Base-by-base conservation (phyloP, 2,329 filamentous ascomycete species). In the Cryoendolithus antarcticus region DNA sequence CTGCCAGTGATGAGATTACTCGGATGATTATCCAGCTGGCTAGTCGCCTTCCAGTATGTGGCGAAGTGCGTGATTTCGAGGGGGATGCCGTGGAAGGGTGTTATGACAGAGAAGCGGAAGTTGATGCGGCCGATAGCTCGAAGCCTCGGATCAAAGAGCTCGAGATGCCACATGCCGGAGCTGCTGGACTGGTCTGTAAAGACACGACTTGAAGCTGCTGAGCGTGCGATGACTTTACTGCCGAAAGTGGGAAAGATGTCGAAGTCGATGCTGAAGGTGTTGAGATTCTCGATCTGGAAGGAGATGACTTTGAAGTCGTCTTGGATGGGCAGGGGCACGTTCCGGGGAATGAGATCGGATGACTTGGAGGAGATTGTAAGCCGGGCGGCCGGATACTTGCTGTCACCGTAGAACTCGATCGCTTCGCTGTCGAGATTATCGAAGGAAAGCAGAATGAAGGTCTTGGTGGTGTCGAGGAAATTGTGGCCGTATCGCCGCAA, bases 41-140 rank as follows among this genome's bases (percentile, higher is more conserved):
- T 94, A 1, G 91, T 98, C 0, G 89, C 89, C 62, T 96, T 98
- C 91, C 91, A 98, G 62, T 98, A 98, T 0, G 91, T 96, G 47
- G 93, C 91, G 52, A 96, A 98, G 55, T 96, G 88, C 1, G 91
- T 93, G 44, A 98, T 95, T 60, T 98, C 91, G 15, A 98, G 69
- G 3, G 91, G 86, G 44, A 86, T 82, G 6, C 91, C 89, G 46
- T 80, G 77, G 64, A 96, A 98, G 0, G 91, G 91, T 55, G 94
- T 95, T 59, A 98, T 93, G 19, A 96, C 86, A 57, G 96, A 88
- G 40, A 86, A 93, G 48, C 84, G 83, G 67, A 98, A 98, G 47
- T 78, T 86, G 49, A 96, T 85, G 54, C 93, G 84, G 4, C 91
- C 91, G 53, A 98, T 95, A 6, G 86, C 83, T 34, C 89, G 77